Conservation (phyloP, 2,329 filamentous ascomycete genomes). For the Diaporthe sp. region DNA sequence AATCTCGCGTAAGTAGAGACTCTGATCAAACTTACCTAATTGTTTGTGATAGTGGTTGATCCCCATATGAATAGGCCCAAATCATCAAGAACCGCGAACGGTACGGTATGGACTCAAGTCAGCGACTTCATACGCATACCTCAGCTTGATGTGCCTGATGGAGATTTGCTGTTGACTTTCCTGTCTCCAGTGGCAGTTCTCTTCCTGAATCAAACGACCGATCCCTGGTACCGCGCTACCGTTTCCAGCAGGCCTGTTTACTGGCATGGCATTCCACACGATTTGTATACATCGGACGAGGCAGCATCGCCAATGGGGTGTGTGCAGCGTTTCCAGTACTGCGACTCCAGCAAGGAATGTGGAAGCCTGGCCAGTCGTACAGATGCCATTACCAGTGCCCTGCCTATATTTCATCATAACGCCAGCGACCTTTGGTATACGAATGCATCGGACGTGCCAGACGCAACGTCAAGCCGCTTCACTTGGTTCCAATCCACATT, state of each 20-base stretch:
- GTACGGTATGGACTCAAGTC: accelerated
- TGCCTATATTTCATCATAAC: not conserved
- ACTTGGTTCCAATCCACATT: not conserved
- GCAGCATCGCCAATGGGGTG: not conserved
- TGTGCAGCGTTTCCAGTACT: not conserved
- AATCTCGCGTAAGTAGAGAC: not conserved
- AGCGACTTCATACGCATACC: not conserved
- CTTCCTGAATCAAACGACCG: not conserved
- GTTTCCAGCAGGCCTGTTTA: not conserved
- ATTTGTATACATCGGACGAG: not conserved
- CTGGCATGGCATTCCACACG: accelerated
- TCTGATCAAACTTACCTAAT: not conserved
- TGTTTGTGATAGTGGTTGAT: not conserved
- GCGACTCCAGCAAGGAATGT: not conserved
- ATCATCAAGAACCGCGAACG: not conserved
- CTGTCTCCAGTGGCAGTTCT: not conserved
- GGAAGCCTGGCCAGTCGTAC: not conserved
- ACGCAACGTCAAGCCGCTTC: not conserved
- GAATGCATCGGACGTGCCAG: accelerated
- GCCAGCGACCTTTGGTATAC: not conserved
- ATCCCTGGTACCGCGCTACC: not conserved
- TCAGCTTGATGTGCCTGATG: not conserved
- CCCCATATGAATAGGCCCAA: not conserved
- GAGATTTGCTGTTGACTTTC: not conserved
- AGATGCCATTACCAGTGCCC: not conserved